Evolutionary conservation across 2,329 filamentous ascomycete genomes (phyloP), one percentile per base, ranked within the genome.

Genomic region (Setomelanomma holmii): DNA sequence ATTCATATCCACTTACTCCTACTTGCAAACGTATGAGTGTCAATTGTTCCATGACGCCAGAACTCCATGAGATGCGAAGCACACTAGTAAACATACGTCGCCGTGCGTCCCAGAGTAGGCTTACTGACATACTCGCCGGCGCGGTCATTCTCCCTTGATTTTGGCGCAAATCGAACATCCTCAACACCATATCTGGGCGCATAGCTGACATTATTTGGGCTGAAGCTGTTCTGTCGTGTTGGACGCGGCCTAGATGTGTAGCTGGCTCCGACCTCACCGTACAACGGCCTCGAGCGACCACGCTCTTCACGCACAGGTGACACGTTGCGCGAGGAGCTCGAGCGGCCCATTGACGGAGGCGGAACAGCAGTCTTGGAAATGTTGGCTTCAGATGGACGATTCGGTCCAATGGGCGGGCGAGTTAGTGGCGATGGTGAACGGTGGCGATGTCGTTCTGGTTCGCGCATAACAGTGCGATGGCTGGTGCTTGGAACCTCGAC

Each of bases 111-210:
- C 5, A 73, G 43, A 12, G 22, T 40, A 24, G 69, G 69, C 54
- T 68, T 72, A 36, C 46, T 54, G n/a, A 57, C 38, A 33, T 52
- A 59, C 19, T 67, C 66, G 27, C 55, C 17, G 22, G n/a, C 21
- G 19, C 38, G 47, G 10, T 66, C 66, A 40, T 55, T 42, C 5
- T 71, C 67, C n/a, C 63, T 52, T 23, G 52, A 45, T n/a, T 56
- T 51, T 0, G 64, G 59, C 21, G 63, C 63, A 58, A 62, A 74
- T 8, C 63, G 68, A 35, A 79, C 62, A 42, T 78, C 73, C 20
- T 78, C 75, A 10, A 70, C 67, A 1, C 69, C 69, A 21, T 64
- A 60, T 41, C 65, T 67, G 33, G 54, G 65, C 14, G 51, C 34
- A 45, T 71, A 77, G 20, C 66, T 64, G 4, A 75, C 62, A 1